Percentiles rank a stretch among this genome's conserved stretches.
phyloP scores from a whole-genome alignment of 495 filamentous ascomycete species.

The Penicillium canescens region DNA sequence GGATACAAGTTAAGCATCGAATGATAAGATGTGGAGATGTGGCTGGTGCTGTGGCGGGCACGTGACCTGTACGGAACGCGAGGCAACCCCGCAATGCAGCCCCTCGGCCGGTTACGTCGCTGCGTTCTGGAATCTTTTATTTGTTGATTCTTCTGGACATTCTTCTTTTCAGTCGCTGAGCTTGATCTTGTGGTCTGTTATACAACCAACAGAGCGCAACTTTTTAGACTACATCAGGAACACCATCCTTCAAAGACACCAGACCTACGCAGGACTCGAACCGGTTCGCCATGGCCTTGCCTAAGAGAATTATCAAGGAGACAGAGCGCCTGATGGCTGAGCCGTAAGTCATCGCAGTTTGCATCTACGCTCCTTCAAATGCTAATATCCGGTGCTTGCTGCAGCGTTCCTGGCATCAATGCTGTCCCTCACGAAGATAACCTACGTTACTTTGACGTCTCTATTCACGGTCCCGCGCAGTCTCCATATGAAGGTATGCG shows the following conservation, averaged over 20 bases:
- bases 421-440: constrained; percentile 99
- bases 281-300: constrained; percentile 63
- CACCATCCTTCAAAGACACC: background rate
- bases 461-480: constrained; percentile 89
- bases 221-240: background rate
- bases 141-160: constrained; percentile 5
- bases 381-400: constrained; percentile 7
- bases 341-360: constrained; percentile 63
- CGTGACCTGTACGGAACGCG: constrained; percentile 26
- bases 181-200: background rate
- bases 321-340: constrained; percentile 96
- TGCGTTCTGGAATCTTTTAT: constrained; percentile 3
- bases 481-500: constrained; percentile 85
- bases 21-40: background rate
- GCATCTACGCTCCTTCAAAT: background rate
- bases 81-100: constrained; percentile 26
- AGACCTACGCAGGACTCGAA: constrained; percentile 8
- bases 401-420: constrained; percentile 92
- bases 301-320: constrained; percentile 98
- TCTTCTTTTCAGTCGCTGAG: background rate
- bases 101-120: constrained; percentile 34
- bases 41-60: constrained; percentile 10
- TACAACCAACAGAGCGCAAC: background rate
- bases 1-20: background rate
- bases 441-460: constrained; percentile 95